Percentiles rank a stretch among this genome's conserved stretches.
Evolutionary conservation across 768 basidiomycete species (phyloP).

Genomic region (Tylopilus subfusipes): DNA sequence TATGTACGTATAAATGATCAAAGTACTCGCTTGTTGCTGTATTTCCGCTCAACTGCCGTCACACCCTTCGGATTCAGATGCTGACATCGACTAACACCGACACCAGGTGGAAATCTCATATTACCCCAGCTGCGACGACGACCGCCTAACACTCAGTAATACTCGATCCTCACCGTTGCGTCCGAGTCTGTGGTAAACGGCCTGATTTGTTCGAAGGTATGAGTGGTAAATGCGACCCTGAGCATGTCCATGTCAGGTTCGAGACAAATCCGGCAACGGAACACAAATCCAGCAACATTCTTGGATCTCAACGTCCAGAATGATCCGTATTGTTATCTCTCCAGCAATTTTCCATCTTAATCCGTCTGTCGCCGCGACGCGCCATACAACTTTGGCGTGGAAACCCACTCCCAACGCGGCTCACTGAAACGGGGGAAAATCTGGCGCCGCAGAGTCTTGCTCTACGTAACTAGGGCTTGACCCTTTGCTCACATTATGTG

Average conservation of each 20-base stretch:
- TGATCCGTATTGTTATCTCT: constrained; percentile 7
- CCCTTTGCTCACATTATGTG: constrained; percentile 21
- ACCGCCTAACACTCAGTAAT: background rate
- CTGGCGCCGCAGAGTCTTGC: constrained; percentile 10
- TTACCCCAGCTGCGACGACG: background rate
- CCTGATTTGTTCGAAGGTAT: background rate
- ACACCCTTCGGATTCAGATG: background rate
- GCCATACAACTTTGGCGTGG: constrained; percentile 8
- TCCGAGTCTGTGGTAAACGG: background rate
- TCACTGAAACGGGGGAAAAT: constrained; percentile 9
- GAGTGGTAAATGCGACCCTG: constrained; percentile 14
- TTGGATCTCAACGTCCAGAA: constrained; percentile 1
- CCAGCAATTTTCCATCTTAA: constrained; percentile 7
- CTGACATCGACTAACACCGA: background rate
- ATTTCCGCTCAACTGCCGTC: constrained; percentile 28
- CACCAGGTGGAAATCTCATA: background rate
- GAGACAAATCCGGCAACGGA: constrained; percentile 7
- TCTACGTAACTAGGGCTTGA: constrained; percentile 24
- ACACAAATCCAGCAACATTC: constrained; percentile 3
- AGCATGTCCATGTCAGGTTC: background rate
- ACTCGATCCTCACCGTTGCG: too few relatives aligned
- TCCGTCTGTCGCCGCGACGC: constrained; percentile 25
- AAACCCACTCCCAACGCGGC: background rate
- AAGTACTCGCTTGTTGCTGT: constrained; percentile 11
- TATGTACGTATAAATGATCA: constrained; percentile 3